These are phyloP conservation scores for Aegilops sharonensis DNA, from an alignment of 176 grass and related monocot genomes.

Conservation along the genomic window DNA sequence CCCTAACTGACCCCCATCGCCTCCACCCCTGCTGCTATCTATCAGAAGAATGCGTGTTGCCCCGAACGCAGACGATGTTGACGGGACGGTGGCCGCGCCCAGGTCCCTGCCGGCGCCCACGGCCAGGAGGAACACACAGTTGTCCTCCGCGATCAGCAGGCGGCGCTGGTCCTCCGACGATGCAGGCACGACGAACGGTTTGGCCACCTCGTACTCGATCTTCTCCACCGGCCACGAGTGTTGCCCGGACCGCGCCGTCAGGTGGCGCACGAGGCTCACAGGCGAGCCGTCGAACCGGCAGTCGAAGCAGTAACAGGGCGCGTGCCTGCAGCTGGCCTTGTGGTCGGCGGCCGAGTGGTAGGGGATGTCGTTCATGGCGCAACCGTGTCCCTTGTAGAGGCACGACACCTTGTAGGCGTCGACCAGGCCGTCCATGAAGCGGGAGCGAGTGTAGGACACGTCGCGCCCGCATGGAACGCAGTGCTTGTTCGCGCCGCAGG, in stretches of 20 bases:
- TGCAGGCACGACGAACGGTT: not conserved
- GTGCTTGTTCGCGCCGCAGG: not conserved
- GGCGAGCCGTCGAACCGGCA: not conserved
- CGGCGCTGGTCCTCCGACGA: not conserved
- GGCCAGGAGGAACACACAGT: not conserved
- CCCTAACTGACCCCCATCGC: too few species aligned
- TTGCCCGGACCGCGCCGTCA: not conserved
- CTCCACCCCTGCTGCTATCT: too few species aligned
- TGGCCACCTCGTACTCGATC: not conserved
- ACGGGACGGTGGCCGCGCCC: not conserved
- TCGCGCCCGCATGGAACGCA: not conserved
- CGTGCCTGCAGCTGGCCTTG: not conserved
- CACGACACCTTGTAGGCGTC: not conserved
- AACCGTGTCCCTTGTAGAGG: not conserved
- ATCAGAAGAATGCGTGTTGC: not conserved
- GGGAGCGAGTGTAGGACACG: not conserved
- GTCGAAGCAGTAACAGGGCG: not conserved
- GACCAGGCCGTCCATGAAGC: not conserved
- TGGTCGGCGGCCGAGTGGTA: not conserved
- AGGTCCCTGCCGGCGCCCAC: not conserved
- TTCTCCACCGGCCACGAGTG: not conserved
- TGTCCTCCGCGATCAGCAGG: not conserved
- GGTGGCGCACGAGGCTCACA: not conserved
- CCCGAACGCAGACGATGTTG: not conserved
- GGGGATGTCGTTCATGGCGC: not conserved